Evolutionary conservation across 2,329 filamentous ascomycete species (phyloP).

Genomic region (Aspergillus unguis): DNA sequence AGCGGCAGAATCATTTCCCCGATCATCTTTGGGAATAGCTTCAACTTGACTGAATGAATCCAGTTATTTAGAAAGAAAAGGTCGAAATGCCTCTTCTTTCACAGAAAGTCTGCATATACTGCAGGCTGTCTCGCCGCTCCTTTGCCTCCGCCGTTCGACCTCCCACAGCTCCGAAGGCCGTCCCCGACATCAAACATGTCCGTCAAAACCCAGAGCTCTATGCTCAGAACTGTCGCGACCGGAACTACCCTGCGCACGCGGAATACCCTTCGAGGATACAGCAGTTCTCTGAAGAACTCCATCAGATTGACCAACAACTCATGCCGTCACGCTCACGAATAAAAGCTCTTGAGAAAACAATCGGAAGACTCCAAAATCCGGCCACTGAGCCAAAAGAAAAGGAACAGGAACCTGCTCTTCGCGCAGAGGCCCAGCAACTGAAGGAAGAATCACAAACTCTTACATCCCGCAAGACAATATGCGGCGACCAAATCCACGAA

Average conservation of each 20-base stretch:
- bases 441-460: conserved; percentile 36
- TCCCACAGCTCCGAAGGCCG: conserved; percentile 71
- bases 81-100: conserved; percentile 5
- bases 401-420: conserved; percentile 23
- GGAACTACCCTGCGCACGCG: conserved; percentile 68
- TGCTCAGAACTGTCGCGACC: conserved; percentile 74
- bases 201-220: conserved; percentile 78
- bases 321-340: conserved; percentile 41
- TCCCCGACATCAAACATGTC: conserved; percentile 83
- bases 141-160: conserved; percentile 39
- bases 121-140: conserved; percentile 24
- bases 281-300: conserved; percentile 38
- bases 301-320: conserved; percentile 39
- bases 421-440: conserved; percentile 37
- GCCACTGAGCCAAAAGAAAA: conserved; percentile 22
- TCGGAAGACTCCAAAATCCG: conserved; percentile 29
- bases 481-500: conserved; percentile 62
- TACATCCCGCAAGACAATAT: conserved; percentile 30
- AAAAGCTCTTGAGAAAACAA: conserved; percentile 43
- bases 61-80: background rate
- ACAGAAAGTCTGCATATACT: conserved; percentile 32
- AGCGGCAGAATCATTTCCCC: conserved; percentile 1
- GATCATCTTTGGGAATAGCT: background rate
- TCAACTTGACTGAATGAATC: background rate
- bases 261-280: conserved; percentile 53